A percentile compares a stretch with the other conserved stretches of the same genome.
These are phyloP conservation scores for Podaxis carcinomalis DNA, from an alignment of 768 basidiomycete genomes.

Conservation along the genomic window DNA sequence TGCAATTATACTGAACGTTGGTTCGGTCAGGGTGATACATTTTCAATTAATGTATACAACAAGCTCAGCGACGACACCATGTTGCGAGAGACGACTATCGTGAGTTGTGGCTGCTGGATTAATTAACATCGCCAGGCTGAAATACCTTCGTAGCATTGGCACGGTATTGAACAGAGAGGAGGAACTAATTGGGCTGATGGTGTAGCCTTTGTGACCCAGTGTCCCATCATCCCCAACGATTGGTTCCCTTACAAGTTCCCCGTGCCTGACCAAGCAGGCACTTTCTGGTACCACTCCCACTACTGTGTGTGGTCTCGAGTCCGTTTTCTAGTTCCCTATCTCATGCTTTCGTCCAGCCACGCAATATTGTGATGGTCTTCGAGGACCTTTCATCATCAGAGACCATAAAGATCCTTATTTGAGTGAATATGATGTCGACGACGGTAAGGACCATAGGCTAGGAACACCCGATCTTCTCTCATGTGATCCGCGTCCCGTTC, in stretches of 20 bases:
- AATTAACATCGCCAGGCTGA: background rate
- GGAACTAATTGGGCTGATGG: conserved; percentile 38
- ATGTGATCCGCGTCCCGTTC: conserved; percentile 21
- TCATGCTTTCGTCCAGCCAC: conserved; percentile 19
- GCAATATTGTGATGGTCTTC: conserved; percentile 48
- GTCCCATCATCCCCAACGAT: conserved; percentile 34
- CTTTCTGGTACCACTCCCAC: conserved; percentile 40
- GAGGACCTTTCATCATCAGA: conserved; percentile 38
- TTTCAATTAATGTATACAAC: conserved; percentile 43
- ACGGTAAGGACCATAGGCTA: conserved; percentile 37
- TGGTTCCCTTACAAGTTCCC: conserved; percentile 36
- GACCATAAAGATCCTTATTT: conserved; percentile 29
- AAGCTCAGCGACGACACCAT: conserved; percentile 41
- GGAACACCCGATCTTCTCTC: background rate
- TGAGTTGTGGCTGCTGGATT: conserved; percentile 19
- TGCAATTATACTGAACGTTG: background rate
- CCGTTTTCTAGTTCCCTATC: background rate
- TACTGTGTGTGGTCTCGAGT: conserved; percentile 7
- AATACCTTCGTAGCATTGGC: conserved; percentile 36
- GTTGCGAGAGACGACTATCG: conserved; percentile 45
- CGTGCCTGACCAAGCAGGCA: conserved; percentile 33
- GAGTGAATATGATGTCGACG: conserved; percentile 35
- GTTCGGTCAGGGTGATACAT: conserved; percentile 27
- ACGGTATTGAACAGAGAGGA: conserved; percentile 31
- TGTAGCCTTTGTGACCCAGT: conserved; percentile 32